Percentiles rank a stretch among this genome's conserved stretches.
Evolutionary conservation across 345 rosid genomes (phyloP).

Genomic region (Dovyalis caffra): DNA sequence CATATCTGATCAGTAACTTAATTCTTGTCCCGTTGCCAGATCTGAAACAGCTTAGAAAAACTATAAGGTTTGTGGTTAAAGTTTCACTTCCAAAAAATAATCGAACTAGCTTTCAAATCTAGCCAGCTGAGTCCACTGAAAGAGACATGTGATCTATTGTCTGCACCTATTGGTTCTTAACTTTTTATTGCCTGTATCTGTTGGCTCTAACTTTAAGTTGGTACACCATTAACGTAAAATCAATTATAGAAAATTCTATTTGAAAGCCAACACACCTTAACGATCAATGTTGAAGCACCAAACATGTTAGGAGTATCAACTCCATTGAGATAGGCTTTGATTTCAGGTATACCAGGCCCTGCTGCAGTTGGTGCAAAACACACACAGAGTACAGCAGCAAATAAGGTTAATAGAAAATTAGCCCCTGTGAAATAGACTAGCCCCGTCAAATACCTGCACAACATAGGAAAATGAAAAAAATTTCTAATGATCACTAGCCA

Average conservation of each 20-base stretch:
- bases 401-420: slow-evolving; percentile 57
- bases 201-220: too few relatives aligned
- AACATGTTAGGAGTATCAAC: slow-evolving; percentile 90
- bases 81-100: neutral
- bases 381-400: slow-evolving; percentile 72
- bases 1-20: neutral
- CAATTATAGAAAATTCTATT: neutral
- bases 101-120: neutral
- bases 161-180: too few relatives aligned
- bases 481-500: neutral
- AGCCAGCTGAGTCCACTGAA: too few relatives aligned
- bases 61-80: neutral
- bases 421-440: slow-evolving; percentile 51
- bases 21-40: neutral
- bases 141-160: too few relatives aligned
- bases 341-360: slow-evolving; percentile 94
- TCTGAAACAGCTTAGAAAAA: neutral
- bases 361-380: slow-evolving; percentile 94
- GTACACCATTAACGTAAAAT: neutral
- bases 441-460: slow-evolving; percentile 63
- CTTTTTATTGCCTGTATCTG: too few relatives aligned
- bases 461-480: neutral
- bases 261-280: slow-evolving; percentile 56
- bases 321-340: slow-evolving; percentile 96
- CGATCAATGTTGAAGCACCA: slow-evolving; percentile 70